Conservation (phyloP, 495 filamentous ascomycete species). For the Xylaria palmicola region DNA sequence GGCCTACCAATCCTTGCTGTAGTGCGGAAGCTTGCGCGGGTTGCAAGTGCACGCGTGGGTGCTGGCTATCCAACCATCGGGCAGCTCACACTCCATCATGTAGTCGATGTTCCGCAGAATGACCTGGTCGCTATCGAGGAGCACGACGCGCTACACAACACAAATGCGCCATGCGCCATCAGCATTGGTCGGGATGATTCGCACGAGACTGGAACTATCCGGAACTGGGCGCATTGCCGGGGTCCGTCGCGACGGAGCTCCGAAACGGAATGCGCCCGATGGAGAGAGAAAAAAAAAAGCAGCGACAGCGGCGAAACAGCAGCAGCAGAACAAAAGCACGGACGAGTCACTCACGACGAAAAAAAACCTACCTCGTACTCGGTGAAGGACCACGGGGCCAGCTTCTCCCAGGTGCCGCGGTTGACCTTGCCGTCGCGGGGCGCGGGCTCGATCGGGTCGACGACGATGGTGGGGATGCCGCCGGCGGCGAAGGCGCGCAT, state of each 20-base stretch:
- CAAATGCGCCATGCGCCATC: neutral
- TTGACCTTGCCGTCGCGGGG: conserved; percentile 39
- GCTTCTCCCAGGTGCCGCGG: conserved; percentile 44
- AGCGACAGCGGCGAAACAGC: no score
- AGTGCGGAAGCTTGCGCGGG: conserved; percentile 38
- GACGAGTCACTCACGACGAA: neutral
- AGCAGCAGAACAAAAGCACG: neutral
- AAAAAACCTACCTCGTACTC: conserved; percentile 40
- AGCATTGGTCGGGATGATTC: neutral
- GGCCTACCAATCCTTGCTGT: conserved; percentile 34
- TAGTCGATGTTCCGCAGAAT: conserved; percentile 42
- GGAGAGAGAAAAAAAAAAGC: no score
- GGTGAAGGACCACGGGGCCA: conserved; percentile 42
- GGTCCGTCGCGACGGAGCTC: neutral
- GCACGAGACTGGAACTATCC: no score
- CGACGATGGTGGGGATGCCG: conserved; percentile 39
- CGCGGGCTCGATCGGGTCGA: conserved; percentile 39
- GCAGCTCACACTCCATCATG: conserved; percentile 39
- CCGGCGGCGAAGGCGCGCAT: conserved; percentile 41
- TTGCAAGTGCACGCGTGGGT: conserved; percentile 41
- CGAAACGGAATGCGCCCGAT: neutral
- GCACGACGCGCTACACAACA: conserved; percentile 34
- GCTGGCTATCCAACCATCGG: conserved; percentile 35
- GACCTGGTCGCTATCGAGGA: conserved; percentile 41
- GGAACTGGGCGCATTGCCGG: neutral